These are phyloP conservation scores for Scutellaria baicalensis DNA, from an alignment of 257 asterid species.

Conservation along the genomic window DNA sequence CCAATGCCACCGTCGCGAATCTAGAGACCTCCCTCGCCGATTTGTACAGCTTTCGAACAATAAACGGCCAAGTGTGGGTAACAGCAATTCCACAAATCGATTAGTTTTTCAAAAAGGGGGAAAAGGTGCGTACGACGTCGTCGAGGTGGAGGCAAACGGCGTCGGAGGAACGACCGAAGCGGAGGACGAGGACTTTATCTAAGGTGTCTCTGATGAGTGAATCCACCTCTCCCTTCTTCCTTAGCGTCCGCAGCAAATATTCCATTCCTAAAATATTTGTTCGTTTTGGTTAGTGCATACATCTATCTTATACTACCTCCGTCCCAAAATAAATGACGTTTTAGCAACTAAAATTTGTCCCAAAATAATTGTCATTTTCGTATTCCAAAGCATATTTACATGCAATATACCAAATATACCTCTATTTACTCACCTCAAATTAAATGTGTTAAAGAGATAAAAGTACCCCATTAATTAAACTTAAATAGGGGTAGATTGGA, in stretches of 20 bases:
- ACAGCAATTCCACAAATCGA: neutral
- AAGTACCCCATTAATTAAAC: too few species aligned
- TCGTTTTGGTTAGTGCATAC: too few species aligned
- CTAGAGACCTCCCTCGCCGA: constrained; percentile 77
- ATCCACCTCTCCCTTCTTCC: constrained; percentile 64
- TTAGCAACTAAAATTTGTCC: too few species aligned
- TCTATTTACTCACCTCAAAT: too few species aligned
- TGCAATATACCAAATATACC: too few species aligned
- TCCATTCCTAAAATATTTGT: constrained; percentile 35
- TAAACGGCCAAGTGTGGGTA: neutral
- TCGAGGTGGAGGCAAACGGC: constrained; percentile 79
- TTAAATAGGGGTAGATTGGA: too few species aligned
- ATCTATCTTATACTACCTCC: too few species aligned
- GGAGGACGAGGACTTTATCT: constrained; percentile 89
- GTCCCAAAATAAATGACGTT: too few species aligned
- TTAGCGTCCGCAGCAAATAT: constrained; percentile 51
- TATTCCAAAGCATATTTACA: too few species aligned
- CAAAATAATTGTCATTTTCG: too few species aligned
- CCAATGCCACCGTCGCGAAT: constrained; percentile 75
- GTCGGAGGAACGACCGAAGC: constrained; percentile 79
- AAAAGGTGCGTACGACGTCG: constrained; percentile 45
- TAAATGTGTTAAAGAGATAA: too few species aligned
- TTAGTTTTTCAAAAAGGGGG: neutral
- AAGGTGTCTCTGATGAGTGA: constrained; percentile 72
- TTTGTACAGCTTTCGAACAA: constrained; percentile 53